A percentile compares a stretch with the other conserved stretches of the same genome.
These are phyloP conservation scores for Neopestalotiopsis sp. DNA, from an alignment of 2,329 filamentous ascomycete genomes.

Conservation along the genomic window DNA sequence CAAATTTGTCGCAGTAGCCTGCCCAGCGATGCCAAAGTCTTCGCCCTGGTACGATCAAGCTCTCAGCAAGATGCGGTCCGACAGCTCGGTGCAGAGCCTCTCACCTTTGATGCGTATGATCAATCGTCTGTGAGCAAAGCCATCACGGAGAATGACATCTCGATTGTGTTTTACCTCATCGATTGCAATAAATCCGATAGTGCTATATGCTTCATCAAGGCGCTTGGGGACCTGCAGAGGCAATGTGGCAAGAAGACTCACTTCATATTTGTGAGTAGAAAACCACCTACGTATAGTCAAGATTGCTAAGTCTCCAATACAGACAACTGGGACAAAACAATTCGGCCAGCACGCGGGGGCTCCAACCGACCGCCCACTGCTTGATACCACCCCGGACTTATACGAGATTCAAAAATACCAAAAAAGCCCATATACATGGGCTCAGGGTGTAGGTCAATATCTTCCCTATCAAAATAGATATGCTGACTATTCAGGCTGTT, in stretches of 20 bases:
- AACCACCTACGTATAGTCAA: neutral
- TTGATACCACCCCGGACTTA: neutral
- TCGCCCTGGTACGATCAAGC: neutral
- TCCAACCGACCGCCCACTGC: neutral
- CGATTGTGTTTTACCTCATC: neutral
- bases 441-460: neutral
- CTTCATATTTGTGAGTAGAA: neutral
- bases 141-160: neutral
- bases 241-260: neutral
- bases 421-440: neutral
- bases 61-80: neutral
- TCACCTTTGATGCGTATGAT: neutral
- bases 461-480: neutral
- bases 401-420: neutral
- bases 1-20: neutral
- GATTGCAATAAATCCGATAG: neutral
- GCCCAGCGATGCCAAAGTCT: neutral
- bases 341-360: neutral
- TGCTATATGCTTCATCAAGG: neutral
- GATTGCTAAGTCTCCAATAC: neutral
- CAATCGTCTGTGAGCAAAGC: neutral
- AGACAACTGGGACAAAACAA: neutral
- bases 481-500: neutral
- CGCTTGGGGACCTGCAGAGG: neutral
- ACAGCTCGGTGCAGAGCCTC: neutral